Base-by-base conservation (phyloP, 345 rosid genomes). In the Citrus glauca region DNA sequence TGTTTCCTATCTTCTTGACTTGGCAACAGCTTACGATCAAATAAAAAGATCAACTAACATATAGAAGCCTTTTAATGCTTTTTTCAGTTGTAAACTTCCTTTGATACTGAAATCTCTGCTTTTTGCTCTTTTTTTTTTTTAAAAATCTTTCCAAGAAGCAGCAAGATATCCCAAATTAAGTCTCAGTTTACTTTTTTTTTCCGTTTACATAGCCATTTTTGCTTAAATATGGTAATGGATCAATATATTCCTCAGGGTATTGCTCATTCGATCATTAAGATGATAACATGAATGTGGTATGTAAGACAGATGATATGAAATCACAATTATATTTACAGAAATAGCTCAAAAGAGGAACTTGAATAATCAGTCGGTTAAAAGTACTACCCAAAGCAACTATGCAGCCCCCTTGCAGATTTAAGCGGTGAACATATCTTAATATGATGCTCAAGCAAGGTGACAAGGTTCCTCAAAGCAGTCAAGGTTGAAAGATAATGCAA, bases 401-500 rank as follows among this genome's bases (percentile, higher is more conserved):
- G 76, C 19, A 38, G 38, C 57, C 6, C 1, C 19, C 59, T 5
- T 20, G 1, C 16, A 5, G 3, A 19, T 61, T 62, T 25, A 2
- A 6, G 42, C 25, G 5, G 7, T 28, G 6, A 38, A 37, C 32
- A 37, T 13, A 55, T 62, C 57, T 22, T 32, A 42, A 69, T 24
- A 53, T 69, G 62, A 30, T 6, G 65, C 68, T 53, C 30, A 22
- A 57, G 11, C 38, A 32, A 22, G 65, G 61, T 11, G 24, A 74
- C 7, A 81, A 14, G 64, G 60, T 38, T 77, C 55, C 57, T 37
- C 55, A 56, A 73, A 45, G 57, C 57, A 53, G 35, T 40, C 63
- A 63, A 73, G 14, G 57, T 62, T n/a, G 64, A 75, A 53, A 14
- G 50, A 35, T 61, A 62, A 66, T 9, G 27, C 37, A 17, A 35